Conservation (phyloP, 495 filamentous ascomycete genomes). For the Aspergillus haitiensis region DNA sequence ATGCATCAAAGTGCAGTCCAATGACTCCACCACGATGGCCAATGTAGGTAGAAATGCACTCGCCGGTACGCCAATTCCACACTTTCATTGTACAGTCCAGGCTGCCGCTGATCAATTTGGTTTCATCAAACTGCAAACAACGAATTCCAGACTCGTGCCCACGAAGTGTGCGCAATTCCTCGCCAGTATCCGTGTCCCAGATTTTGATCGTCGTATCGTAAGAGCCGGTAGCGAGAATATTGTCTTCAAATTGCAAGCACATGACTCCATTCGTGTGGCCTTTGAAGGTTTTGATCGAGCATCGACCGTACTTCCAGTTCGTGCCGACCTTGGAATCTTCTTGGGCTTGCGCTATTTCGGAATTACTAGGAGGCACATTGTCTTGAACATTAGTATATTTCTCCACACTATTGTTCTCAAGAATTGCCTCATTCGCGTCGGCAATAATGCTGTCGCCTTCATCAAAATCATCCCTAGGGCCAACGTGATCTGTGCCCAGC, state of each 20-base stretch:
- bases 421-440: no score
- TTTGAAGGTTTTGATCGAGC: slow-evolving; percentile 74
- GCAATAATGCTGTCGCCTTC: no score
- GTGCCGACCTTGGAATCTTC: slow-evolving; percentile 88
- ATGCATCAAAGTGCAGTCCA: slow-evolving; percentile 78
- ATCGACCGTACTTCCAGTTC: slow-evolving; percentile 95
- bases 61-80: slow-evolving; percentile 95
- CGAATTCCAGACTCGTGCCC: slow-evolving; percentile 83
- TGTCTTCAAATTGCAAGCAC: slow-evolving; percentile 92
- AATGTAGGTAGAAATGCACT: slow-evolving; percentile 76
- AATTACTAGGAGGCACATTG: no score
- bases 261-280: slow-evolving; percentile 95
- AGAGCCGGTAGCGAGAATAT: slow-evolving; percentile 88
- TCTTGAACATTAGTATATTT: no score
- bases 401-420: no score
- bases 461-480: no score
- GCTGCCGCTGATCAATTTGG: slow-evolving; percentile 81
- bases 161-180: slow-evolving; percentile 75
- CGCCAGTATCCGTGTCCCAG: slow-evolving; percentile 87
- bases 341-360: no score
- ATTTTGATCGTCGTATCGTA: slow-evolving; percentile 95
- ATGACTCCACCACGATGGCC: slow-evolving; percentile 81
- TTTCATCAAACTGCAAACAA: slow-evolving; percentile 89
- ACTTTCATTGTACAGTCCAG: slow-evolving; percentile 80
- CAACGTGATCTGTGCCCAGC: no score